Percentiles rank a stretch among this genome's conserved stretches.
These are phyloP conservation scores for Leucaena leucocephala DNA, from an alignment of 306 rosid species.

Conservation along the genomic window DNA sequence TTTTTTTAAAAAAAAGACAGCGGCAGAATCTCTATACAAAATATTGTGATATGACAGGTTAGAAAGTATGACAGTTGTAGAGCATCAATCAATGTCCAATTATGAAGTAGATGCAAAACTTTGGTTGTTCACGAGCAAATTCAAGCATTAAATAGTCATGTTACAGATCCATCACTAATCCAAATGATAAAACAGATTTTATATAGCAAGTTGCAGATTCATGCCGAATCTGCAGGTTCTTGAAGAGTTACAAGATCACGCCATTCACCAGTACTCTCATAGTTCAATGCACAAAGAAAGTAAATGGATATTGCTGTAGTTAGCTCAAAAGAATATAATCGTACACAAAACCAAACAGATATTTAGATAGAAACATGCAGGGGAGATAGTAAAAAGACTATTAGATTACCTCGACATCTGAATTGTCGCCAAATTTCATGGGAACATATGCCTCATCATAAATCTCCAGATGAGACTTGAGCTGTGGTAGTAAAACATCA, in stretches of 20 bases:
- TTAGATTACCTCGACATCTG: constrained; percentile 71
- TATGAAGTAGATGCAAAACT: neutral
- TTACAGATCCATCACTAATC: neutral
- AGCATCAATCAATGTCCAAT: neutral
- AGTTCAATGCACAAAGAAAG: neutral
- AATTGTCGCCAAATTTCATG: constrained; percentile 68
- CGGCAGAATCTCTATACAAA: constrained; percentile 59
- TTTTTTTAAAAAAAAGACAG: too few relatives aligned
- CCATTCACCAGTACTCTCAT: constrained; percentile 40
- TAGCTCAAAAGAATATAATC: constrained; percentile 14
- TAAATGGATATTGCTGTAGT: neutral
- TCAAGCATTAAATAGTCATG: neutral
- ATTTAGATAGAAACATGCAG: neutral
- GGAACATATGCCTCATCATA: constrained; percentile 83
- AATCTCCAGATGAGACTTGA: constrained; percentile 72
- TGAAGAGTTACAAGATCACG: constrained; percentile 93
- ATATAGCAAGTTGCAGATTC: constrained; percentile 30
- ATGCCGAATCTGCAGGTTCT: constrained; percentile 85
- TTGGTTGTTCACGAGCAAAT: neutral
- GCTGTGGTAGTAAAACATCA: constrained; percentile 48
- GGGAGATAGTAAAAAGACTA: neutral
- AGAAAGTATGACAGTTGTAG: neutral
- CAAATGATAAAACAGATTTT: neutral
- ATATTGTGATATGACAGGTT: constrained; percentile 34
- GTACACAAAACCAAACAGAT: neutral